Evolutionary conservation across 2,329 filamentous ascomycete species (phyloP).

Genomic region (Fusarium pseudograminearum): DNA sequence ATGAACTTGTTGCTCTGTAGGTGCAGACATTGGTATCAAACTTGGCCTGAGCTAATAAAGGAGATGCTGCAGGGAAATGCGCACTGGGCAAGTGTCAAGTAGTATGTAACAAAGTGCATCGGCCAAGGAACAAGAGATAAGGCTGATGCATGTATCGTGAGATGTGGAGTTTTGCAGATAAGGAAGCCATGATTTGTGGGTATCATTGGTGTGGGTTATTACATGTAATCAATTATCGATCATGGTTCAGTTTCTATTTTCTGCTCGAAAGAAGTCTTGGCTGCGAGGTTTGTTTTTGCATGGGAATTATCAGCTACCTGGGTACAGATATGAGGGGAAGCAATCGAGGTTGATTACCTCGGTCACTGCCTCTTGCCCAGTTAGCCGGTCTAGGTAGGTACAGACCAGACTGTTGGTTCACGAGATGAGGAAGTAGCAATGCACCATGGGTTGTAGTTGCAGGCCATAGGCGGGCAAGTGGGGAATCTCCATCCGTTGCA

Average conservation of each 20-base stretch:
- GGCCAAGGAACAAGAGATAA: constrained; percentile 27
- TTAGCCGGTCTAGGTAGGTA: background rate
- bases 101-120: background rate
- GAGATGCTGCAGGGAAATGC: background rate
- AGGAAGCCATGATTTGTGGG: constrained; percentile 19
- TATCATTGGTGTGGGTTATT: constrained; percentile 23
- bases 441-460: background rate
- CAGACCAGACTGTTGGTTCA: background rate
- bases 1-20: constrained; percentile 8
- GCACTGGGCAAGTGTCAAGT: background rate
- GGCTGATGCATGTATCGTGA: constrained; percentile 27
- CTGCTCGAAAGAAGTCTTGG: background rate
- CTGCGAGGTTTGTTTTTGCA: background rate
- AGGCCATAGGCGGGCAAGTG: background rate
- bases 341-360: background rate
- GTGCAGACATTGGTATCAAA: background rate
- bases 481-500: background rate
- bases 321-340: too few relatives aligned
- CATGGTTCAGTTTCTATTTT: background rate
- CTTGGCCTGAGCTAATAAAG: background rate
- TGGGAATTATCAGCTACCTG: background rate
- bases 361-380: background rate
- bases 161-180: constrained; percentile 39
- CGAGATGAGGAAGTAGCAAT: constrained; percentile 13
- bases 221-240: constrained; percentile 13